phyloP scores from a whole-genome alignment of 2,329 filamentous ascomycete genomes.

The Chrysosporium queenslandicum region DNA sequence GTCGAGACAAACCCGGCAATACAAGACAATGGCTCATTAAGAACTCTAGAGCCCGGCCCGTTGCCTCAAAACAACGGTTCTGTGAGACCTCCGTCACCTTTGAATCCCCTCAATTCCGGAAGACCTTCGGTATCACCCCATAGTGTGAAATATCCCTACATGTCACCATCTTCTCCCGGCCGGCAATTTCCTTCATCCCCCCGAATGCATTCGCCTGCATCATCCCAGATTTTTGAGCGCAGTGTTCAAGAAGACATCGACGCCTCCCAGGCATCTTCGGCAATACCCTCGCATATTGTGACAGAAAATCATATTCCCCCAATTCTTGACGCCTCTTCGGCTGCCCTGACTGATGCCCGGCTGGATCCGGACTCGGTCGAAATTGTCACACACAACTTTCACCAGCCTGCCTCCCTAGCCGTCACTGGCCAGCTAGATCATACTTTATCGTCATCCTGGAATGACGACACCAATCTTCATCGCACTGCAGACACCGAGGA shows the following conservation, averaged over 20 bases:
- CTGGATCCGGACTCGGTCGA: slow-evolving; percentile 83
- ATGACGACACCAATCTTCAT: slow-evolving; percentile 49
- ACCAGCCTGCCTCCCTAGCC: slow-evolving; percentile 65
- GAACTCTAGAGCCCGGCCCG: too few relatives aligned
- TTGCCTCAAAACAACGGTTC: slow-evolving; percentile 19
- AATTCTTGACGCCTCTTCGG: slow-evolving; percentile 79
- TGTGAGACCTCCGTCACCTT: slow-evolving; percentile 23
- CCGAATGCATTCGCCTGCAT: slow-evolving; percentile 65
- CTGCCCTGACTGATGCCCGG: slow-evolving; percentile 78
- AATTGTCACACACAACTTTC: slow-evolving; percentile 76
- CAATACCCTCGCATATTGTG: slow-evolving; percentile 87
- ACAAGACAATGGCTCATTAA: too few relatives aligned
- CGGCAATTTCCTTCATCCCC: slow-evolving; percentile 62
- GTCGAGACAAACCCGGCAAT: background rate
- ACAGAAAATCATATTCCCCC: slow-evolving; percentile 91
- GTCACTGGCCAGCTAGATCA: slow-evolving; percentile 41
- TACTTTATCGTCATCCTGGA: slow-evolving; percentile 26
- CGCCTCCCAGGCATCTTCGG: slow-evolving; percentile 61
- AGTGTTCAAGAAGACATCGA: slow-evolving; percentile 73
- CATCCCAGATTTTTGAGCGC: slow-evolving; percentile 76
- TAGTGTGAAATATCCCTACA: slow-evolving; percentile 25
- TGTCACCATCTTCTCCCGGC: slow-evolving; percentile 53
- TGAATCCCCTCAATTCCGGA: slow-evolving; percentile 37
- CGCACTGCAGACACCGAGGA: slow-evolving; percentile 50
- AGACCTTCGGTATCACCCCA: slow-evolving; percentile 36